A percentile compares a stretch with the other conserved stretches of the same genome.
These are phyloP conservation scores for Laguncularia racemosa DNA, from an alignment of 345 rosid species.

Conservation along the genomic window DNA sequence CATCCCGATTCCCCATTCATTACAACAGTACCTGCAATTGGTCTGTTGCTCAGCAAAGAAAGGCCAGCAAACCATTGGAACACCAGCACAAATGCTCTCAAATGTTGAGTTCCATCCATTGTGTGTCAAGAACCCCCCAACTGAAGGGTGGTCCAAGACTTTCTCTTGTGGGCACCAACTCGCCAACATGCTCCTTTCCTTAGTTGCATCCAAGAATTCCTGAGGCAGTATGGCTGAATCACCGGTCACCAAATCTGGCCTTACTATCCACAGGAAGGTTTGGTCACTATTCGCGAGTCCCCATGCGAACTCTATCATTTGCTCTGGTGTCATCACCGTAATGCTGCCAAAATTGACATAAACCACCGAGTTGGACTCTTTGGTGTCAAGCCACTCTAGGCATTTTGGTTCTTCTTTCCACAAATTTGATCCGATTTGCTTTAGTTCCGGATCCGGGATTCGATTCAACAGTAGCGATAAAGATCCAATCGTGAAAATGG, in stretches of 20 bases:
- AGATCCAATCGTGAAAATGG: slow-evolving; percentile 41
- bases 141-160: slow-evolving; percentile 40
- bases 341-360: slow-evolving; percentile 66
- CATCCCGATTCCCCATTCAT: slow-evolving; percentile 57
- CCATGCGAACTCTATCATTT: slow-evolving; percentile 56
- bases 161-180: slow-evolving; percentile 56
- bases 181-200: slow-evolving; percentile 26
- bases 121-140: slow-evolving; percentile 54
- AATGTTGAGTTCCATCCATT: slow-evolving; percentile 60
- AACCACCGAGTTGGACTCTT: slow-evolving; percentile 36
- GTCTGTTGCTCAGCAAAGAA: slow-evolving; percentile 61
- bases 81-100: slow-evolving; percentile 37
- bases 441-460: slow-evolving; percentile 8
- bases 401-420: slow-evolving; percentile 53
- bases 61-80: slow-evolving; percentile 60
- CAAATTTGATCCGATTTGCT: slow-evolving; percentile 27
- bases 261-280: slow-evolving; percentile 46
- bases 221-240: slow-evolving; percentile 30
- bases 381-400: slow-evolving; percentile 41
- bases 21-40: slow-evolving; percentile 37
- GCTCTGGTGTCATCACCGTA: slow-evolving; percentile 33
- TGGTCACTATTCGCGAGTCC: slow-evolving; percentile 51
- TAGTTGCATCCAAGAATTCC: slow-evolving; percentile 29
- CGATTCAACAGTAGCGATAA: slow-evolving; percentile 26
- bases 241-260: slow-evolving; percentile 49